These are phyloP conservation scores for Solanum corneliomulleri DNA, from an alignment of 257 asterid genomes.

Conservation along the genomic window DNA sequence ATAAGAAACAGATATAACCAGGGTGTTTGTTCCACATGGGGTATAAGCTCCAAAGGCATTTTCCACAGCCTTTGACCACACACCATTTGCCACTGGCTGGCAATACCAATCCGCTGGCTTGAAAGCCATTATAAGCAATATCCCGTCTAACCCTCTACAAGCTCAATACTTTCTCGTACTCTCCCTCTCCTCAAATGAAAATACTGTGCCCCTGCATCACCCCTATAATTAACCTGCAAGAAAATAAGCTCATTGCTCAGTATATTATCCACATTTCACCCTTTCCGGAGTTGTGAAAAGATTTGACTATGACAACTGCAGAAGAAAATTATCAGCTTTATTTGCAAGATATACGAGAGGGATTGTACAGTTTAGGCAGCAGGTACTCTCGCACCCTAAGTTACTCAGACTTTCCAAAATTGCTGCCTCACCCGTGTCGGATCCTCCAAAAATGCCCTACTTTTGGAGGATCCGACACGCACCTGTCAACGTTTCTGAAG, in stretches of 20 bases:
- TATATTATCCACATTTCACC: not conserved
- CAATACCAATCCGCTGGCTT: conserved; percentile 83
- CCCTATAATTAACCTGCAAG: not conserved
- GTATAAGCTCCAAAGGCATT: conserved; percentile 89
- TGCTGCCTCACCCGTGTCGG: too few relatives aligned
- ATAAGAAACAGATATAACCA: conserved; percentile 58
- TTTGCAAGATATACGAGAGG: not conserved
- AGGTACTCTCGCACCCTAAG: not conserved
- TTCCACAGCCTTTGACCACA: conserved; percentile 69
- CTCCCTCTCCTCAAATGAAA: not conserved
- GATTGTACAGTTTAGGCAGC: not conserved
- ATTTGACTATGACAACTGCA: not conserved
- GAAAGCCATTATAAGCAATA: conserved; percentile 41
- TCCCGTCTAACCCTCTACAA: conserved; percentile 13
- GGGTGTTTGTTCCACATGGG: conserved; percentile 74
- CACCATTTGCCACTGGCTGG: conserved; percentile 51
- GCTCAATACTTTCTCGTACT: not conserved
- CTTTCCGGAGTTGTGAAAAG: not conserved
- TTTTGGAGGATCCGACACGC: too few relatives aligned
- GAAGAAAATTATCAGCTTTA: not conserved
- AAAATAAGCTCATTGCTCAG: not conserved
- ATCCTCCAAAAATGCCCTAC: too few relatives aligned
- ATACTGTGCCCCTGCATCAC: not conserved
- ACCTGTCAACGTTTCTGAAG: too few relatives aligned
- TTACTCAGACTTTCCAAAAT: too few relatives aligned